Base-by-base conservation (phyloP, 441 rosid genomes). In the Eugenia klotzschiana region DNA sequence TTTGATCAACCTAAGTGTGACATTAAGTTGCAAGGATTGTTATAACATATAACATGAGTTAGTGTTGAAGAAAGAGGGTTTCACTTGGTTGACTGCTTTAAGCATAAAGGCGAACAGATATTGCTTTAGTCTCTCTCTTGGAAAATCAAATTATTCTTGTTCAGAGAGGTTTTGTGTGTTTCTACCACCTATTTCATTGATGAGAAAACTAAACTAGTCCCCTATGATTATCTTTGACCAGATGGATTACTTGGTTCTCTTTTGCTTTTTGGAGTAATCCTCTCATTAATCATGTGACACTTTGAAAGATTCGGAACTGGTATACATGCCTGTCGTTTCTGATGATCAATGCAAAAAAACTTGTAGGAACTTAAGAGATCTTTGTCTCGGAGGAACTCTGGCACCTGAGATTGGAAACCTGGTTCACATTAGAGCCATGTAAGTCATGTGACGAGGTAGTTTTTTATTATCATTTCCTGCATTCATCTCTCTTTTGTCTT, bases 371-470 rank as follows among this genome's bases (percentile, higher is more conserved):
- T 88, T 91, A 88, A 81, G 83, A 80, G 88, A 91, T 87, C 89
- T 88, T 81, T 88, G 91, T 81, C 93, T 91, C 26, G 83, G 84
- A 85, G 93, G 93, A 85, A 84, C 90, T 50, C 82, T 91, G 84
- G 89, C 88, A 54, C 87, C 89, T 16, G 93, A 91, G 80, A 84
- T 91, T 51, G 85, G 84, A 60, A 87, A 80, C 64, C 86, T 91
- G 33, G 57, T 83, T 84, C 91, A 89, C 84, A 84, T 89, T 60
- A 89, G 87, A 60, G 89, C 93, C 40, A 88, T 91, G 93, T 88
- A 87, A 89, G 41, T 8, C 5, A 41, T n/a, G 51, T 77, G 8
- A 26, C 3, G 23, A 9, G 73, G 27, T 69, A 51, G 57, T 50
- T 81, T 27, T 50, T 60, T 1, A 33, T 37, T 27, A 26, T 33